Base-by-base conservation (phyloP, 2,329 filamentous ascomycete species). In the Ilyonectria sp. region DNA sequence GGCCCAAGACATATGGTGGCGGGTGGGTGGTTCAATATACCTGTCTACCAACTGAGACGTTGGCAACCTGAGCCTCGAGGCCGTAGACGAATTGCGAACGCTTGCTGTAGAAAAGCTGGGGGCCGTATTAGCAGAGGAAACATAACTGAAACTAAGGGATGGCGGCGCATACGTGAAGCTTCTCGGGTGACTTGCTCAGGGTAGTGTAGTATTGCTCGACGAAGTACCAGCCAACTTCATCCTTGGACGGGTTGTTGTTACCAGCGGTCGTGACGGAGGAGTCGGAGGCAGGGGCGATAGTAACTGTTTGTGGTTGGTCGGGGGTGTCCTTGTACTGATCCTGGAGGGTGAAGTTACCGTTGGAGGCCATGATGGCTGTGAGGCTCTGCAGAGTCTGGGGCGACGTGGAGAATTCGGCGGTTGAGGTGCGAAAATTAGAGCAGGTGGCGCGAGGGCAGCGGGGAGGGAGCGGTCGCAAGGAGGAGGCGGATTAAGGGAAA, bases 171-270 rank as follows among this genome's bases (percentile, higher is more conserved):
- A 92, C 90, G 79, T 94, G 95, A 77, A 99, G 93, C 84, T 96
- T 97, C 80, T 97, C 94, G 23, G 96, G 95, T 73, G 87, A 93
- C 84, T 95, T 95, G 90, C 95, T 98, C 79, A 99, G 86, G 69
- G 94, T 99, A 75, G 94, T 98, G 85, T 99, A 99, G 87, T 98
- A 99, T 83, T 97, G 94, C 89, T 98, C 95, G 66, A 99, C 96
- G 76, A 99, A 99, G 86, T 95, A 98, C 96, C 96, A 99, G 82
- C 94, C 96, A 74, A 99, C 94, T 85, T 98, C 94, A 81, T 97
- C 94, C 86, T 97, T 98, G 76, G 87, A 86, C 46, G 90, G 83
- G 75, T 88, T 86, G 78, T 79, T 84, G 76, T 81, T 83, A 63
- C 76, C 76, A 46, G 77, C 72, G 70, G 77, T 75, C 68, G 77